Base-by-base conservation (phyloP, 257 asterid species). In the Nicotiana sylvestris region DNA sequence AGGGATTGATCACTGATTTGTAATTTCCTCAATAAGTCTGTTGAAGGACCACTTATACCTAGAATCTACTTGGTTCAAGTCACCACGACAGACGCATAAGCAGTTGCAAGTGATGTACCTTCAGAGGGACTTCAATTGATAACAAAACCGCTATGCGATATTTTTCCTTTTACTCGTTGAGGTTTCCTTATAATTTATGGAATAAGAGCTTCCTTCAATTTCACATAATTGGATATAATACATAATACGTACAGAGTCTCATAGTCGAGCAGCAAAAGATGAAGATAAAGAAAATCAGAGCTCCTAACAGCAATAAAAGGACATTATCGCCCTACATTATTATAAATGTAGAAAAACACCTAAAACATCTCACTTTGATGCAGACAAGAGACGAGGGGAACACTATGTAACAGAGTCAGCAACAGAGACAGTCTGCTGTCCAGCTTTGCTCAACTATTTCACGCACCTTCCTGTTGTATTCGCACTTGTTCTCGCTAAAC, bases 401-500 rank as follows among this genome's bases (percentile, higher is more conserved):
- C 64, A 80, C 79, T 55, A 85, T 74, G 62, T 27, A 25, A 74
- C 30, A n/a, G 53, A 25, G 49, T 74, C 29, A 74, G 62, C 39
- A 49, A 74, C 27, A 74, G 43, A 74, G 39, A 49, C 89, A 93
- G 90, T 92, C 97, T 3, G 95, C 95, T 18, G 95, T 93, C 97
- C 98, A 93, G 85, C 97, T 93, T 87, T 91, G 95, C 89, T 93
- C 98, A 64, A 93, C 97, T 82, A 91, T 87, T 87, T 92, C 97
- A 33, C 91, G 95, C 67, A 91, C 96, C 86, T 89, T 93, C 88
- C 97, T 87, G 87, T 93, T 93, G 94, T 92, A 92, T 43, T 92
- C 98, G 0, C 97, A 92, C 84, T 90, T 93, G 88, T 93, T 93
- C 87, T 92, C 96, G 25, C 97, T 91, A 61, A 90, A 93, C 87